Conservation (phyloP, 192 early-diverging fungal species). For the Bifiguratus adelaidae region DNA sequence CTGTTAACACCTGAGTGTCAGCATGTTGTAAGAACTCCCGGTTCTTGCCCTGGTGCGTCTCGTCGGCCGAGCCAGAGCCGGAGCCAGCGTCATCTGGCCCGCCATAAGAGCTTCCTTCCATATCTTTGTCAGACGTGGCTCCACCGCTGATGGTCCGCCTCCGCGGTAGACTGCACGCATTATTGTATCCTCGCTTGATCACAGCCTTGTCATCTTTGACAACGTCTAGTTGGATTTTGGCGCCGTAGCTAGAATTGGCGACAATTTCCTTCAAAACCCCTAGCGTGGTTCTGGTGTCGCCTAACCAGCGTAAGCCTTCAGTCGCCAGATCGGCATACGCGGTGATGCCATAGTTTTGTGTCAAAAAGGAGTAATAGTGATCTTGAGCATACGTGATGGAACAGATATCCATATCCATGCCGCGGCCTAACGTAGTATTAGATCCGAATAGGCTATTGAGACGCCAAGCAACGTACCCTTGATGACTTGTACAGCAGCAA, state of each 20-base stretch:
- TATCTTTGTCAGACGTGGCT: too few relatives aligned
- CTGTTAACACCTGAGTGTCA: too few relatives aligned
- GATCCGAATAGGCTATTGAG: not conserved
- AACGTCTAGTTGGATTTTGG: slow-evolving; percentile 29
- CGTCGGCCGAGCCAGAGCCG: too few relatives aligned
- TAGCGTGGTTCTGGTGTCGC: slow-evolving; percentile 28
- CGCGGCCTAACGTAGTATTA: not conserved
- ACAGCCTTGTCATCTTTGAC: slow-evolving; percentile 23
- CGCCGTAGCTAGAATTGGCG: slow-evolving; percentile 18
- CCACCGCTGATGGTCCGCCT: too few relatives aligned
- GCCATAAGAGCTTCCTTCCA: too few relatives aligned
- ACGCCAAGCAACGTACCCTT: slow-evolving; percentile 14
- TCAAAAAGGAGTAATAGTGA: slow-evolving; percentile 38
- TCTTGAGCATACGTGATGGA: slow-evolving; percentile 34
- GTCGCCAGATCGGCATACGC: slow-evolving; percentile 46
- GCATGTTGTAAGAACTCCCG: too few relatives aligned
- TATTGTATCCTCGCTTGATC: slow-evolving; percentile 21
- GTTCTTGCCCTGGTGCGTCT: too few relatives aligned
- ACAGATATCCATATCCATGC: slow-evolving; percentile 43
- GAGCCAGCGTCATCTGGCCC: too few relatives aligned
- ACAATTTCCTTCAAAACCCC: slow-evolving; percentile 32
- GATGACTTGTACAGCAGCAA: slow-evolving; percentile 23
- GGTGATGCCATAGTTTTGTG: slow-evolving; percentile 42
- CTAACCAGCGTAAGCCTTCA: slow-evolving; percentile 46
- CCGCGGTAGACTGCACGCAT: too few relatives aligned